Evolutionary conservation across 1,284 basidiomycete genomes (phyloP).

Genomic region (Ganoderma lingzhi): DNA sequence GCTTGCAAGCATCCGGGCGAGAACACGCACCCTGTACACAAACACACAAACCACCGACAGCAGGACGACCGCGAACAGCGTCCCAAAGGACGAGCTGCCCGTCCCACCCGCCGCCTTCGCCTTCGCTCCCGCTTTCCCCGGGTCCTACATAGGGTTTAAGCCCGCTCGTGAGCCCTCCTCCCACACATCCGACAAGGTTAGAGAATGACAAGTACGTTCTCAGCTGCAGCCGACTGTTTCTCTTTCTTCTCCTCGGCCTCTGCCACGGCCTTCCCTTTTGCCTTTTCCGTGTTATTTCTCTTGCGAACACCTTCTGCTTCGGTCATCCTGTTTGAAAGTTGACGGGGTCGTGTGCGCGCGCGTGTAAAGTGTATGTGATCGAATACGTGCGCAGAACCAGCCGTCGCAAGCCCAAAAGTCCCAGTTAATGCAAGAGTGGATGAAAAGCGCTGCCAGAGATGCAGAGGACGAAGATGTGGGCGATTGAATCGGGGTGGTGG

Average conservation of each 20-base stretch:
- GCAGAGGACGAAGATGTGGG: neutral
- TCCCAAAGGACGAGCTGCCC: neutral
- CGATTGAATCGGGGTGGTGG: neutral
- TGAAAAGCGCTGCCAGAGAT: neutral
- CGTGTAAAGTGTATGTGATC: neutral
- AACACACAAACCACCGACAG: constrained; percentile 25
- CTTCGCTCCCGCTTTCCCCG: neutral
- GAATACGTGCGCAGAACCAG: constrained; percentile 22
- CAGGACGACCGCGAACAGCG: constrained; percentile 23
- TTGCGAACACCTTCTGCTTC: constrained; percentile 12
- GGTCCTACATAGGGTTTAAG: neutral
- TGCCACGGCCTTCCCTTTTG: neutral
- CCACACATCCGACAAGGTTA: neutral
- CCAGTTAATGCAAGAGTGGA: neutral
- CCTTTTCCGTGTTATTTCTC: constrained; percentile 4
- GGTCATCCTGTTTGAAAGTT: constrained; percentile 2
- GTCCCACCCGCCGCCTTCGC: neutral
- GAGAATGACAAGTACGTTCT: constrained; percentile 13
- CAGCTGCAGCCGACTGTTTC: constrained; percentile 3
- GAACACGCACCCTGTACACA: constrained; percentile 23
- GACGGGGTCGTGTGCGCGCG: neutral
- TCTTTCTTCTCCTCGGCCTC: neutral
- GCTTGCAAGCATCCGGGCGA: neutral
- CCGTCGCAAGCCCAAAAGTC: constrained; percentile 13
- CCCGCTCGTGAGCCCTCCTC: constrained; percentile 3